Conservation (phyloP, 805 yeast species). For the Candida boidinii region DNA sequence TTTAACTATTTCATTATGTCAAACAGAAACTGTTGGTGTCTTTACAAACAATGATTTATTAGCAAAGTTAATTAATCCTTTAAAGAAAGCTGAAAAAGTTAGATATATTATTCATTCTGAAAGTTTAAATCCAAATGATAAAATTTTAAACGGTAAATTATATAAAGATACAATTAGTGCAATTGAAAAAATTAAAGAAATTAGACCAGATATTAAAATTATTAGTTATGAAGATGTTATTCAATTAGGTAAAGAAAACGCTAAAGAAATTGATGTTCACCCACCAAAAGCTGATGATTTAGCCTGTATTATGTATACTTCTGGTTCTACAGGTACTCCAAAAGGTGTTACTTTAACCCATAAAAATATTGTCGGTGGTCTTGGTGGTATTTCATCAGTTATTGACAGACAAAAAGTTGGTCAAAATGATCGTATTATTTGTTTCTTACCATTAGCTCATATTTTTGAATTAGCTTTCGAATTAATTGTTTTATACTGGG, state of each 20-base stretch:
- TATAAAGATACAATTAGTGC: constrained; percentile 53
- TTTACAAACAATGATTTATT: constrained; percentile 79
- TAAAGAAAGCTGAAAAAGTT: constrained; percentile 51
- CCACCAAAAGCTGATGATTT: constrained; percentile 51
- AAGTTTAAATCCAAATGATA: constrained; percentile 49
- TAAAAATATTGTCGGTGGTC: constrained; percentile 67
- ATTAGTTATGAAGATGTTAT: constrained; percentile 57
- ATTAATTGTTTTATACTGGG: constrained; percentile 77
- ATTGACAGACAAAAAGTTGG: constrained; percentile 44
- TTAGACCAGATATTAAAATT: constrained; percentile 73
- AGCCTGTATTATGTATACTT: constrained; percentile 79
- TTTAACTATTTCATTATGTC: constrained; percentile 72
- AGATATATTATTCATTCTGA: constrained; percentile 69
- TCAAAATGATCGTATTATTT: constrained; percentile 63
- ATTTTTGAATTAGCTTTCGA: constrained; percentile 91
- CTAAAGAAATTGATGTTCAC: constrained; percentile 26
- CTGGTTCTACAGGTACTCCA: constrained; percentile 81
- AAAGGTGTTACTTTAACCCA: constrained; percentile 74
- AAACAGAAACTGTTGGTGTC: constrained; percentile 72
- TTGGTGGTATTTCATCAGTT: constrained; percentile 70
- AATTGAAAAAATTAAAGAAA: constrained; percentile 45
- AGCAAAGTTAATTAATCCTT: constrained; percentile 58
- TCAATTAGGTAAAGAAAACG: constrained; percentile 49
- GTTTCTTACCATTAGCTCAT: constrained; percentile 93
- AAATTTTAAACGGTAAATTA: constrained; percentile 51